These are phyloP conservation scores for Omphalotus guepiniiformis DNA, from an alignment of 768 basidiomycete genomes.

Conservation along the genomic window DNA sequence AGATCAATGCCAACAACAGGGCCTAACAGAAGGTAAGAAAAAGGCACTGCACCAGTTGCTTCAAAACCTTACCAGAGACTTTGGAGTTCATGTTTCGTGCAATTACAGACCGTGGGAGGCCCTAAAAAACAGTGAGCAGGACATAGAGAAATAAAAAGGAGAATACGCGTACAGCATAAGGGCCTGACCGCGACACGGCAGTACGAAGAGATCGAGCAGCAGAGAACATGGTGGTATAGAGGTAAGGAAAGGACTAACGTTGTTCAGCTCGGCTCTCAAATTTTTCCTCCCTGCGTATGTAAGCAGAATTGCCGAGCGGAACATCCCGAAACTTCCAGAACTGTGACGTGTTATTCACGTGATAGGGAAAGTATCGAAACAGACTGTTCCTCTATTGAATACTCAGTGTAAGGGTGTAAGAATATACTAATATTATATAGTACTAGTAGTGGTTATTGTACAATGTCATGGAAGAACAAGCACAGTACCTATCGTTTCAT, in stretches of 20 bases:
- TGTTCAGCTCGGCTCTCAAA: constrained; percentile 34
- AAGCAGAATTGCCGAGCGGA: constrained; percentile 1
- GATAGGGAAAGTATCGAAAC: no score
- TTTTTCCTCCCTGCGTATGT: constrained; percentile 40
- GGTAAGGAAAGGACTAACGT: constrained; percentile 35
- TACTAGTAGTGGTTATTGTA: no score
- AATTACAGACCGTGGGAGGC: constrained; percentile 66
- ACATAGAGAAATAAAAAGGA: background rate
- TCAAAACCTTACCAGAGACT: constrained; percentile 64
- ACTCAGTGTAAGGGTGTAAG: no score
- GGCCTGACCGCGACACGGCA: constrained; percentile 55
- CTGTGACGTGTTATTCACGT: no score
- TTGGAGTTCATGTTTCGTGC: constrained; percentile 88
- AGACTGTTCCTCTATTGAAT: no score
- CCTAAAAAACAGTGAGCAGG: constrained; percentile 32
- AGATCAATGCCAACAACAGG: constrained; percentile 97
- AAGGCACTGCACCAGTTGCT: constrained; percentile 3
- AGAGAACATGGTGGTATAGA: constrained; percentile 65
- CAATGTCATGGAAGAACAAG: constrained; percentile 33
- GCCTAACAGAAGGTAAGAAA: constrained; percentile 34
- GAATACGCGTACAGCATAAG: constrained; percentile 50
- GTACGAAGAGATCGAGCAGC: constrained; percentile 61
- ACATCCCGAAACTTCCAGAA: constrained; percentile 6
- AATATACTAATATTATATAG: no score
- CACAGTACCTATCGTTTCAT: constrained; percentile 23